Evolutionary conservation across 352 stramenopile genomes (phyloP).

Genomic region (Phytophthora ohioensis): DNA sequence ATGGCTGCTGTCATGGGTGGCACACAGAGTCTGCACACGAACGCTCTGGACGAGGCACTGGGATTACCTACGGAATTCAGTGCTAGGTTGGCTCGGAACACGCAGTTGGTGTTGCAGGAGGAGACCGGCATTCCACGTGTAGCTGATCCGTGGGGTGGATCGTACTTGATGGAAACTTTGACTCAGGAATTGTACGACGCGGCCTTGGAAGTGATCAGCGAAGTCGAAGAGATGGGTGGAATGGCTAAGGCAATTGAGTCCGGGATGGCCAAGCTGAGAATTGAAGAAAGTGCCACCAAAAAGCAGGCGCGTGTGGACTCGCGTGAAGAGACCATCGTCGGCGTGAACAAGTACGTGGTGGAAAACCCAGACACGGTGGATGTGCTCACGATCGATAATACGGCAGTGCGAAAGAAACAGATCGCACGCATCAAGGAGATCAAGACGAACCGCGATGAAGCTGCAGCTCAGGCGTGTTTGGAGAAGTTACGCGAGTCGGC

Average conservation of each 20-base stretch:
- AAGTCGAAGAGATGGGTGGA: slow-evolving; percentile 94
- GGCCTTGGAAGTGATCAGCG: slow-evolving; percentile 75
- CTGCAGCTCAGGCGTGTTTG: slow-evolving; percentile 68
- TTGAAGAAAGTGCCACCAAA: slow-evolving; percentile 97
- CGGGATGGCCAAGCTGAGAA: slow-evolving; percentile 96
- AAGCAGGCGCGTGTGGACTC: slow-evolving; percentile 97
- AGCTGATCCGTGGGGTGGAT: slow-evolving; percentile 97
- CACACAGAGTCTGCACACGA: slow-evolving; percentile 98
- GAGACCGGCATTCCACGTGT: slow-evolving; percentile 95
- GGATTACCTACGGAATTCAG: slow-evolving; percentile 97
- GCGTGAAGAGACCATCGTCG: slow-evolving; percentile 94
- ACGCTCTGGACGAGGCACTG: slow-evolving; percentile 97
- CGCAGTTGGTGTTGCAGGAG: slow-evolving; percentile 98
- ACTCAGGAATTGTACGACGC: slow-evolving; percentile 92
- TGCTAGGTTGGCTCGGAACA: slow-evolving; percentile 96
- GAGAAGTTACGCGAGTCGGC: slow-evolving; percentile 57
- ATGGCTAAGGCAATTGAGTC: slow-evolving; percentile 98
- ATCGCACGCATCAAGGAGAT: slow-evolving; percentile 87
- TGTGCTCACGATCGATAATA: slow-evolving; percentile 95
- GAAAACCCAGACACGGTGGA: slow-evolving; percentile 90
- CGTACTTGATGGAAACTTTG: slow-evolving; percentile 97
- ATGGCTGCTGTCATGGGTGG: slow-evolving; percentile 87
- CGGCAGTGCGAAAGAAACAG: slow-evolving; percentile 90
- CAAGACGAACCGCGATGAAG: slow-evolving; percentile 88
- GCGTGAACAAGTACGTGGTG: slow-evolving; percentile 97